These are phyloP conservation scores for Kentomonas sorsogonicus DNA, from an alignment of 208 protist species.

Conservation along the genomic window DNA sequence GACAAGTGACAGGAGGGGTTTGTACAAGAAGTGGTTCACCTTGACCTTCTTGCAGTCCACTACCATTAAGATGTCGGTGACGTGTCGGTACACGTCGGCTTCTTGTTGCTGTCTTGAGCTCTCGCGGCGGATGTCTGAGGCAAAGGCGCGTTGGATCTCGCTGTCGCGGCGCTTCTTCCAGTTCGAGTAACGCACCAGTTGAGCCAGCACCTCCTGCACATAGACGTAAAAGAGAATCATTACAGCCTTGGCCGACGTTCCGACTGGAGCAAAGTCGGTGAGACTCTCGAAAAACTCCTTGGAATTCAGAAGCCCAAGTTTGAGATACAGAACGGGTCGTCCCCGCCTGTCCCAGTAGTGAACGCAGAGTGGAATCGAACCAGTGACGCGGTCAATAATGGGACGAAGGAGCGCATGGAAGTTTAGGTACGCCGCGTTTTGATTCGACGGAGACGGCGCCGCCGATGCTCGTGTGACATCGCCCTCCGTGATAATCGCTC, in stretches of 20 bases:
- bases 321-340: conserved; percentile 57
- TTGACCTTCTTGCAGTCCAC: conserved; percentile 36
- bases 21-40: conserved; percentile 26
- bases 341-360: conserved; percentile 72
- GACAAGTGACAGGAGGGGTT: conserved; percentile 28
- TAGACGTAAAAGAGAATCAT: conserved; percentile 51
- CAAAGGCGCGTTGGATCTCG: conserved; percentile 15
- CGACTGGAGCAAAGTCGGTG: conserved; percentile 37
- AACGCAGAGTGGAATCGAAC: conserved; percentile 38
- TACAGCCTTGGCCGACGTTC: conserved; percentile 34
- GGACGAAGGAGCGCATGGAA: conserved; percentile 48
- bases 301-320: conserved; percentile 22
- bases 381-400: conserved; percentile 34
- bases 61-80: conserved; percentile 31
- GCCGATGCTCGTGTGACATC: too few species aligned
- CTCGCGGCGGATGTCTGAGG: neutral
- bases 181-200: conserved; percentile 46
- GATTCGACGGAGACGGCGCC: too few species aligned
- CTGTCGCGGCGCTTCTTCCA: conserved; percentile 18
- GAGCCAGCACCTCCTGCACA: conserved; percentile 36
- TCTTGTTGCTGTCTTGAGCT: neutral
- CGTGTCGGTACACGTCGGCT: too few species aligned
- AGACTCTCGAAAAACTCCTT: conserved; percentile 34
- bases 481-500: too few species aligned
- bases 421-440: conserved; percentile 30